Evolutionary conservation across 2,329 filamentous ascomycete species (phyloP), one percentile per base, ranked within the genome.

Genomic region (Colletotrichum sp.): DNA sequence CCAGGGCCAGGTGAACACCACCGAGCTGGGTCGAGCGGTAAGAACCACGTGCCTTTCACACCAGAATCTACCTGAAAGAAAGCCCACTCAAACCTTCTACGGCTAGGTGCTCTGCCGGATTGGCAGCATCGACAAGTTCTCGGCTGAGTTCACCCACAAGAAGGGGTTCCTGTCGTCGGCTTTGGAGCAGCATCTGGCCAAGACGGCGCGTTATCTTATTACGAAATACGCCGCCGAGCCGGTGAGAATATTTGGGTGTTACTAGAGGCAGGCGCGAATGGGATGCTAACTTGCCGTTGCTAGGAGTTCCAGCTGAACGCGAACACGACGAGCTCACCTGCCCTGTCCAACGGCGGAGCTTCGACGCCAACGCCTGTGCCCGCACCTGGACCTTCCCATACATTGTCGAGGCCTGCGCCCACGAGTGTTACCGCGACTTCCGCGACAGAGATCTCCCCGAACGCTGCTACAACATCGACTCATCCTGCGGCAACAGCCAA

Each of bases 1-100:
- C 2, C 28, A 34, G 4, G 77, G 77, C 2, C 64, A 75, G 39
- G 83, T 82, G 15, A 78, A 78, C 8, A 62, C 81, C 10, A 70
- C 82, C 16, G 78, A 80, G 3, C 81, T 87, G 32, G 81, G 82
- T 5, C 69, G 80, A 28, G 78, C 80, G 78, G 85, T 86, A 82
- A 67, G 77, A 55, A 36, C 16, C 44, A 32, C 39, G 49, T 82
- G 79, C 65, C 52, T 55, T 18, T 8, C 26, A 16, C 60, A 77
- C 64, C 65, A 36, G 30, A 44, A n/a, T 2, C 16, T 85, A 81
- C 44, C 44, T 64, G 75, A 24, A 30, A 62, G 60, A 30, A 55
- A 39, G 13, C 59, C 26, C 30, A 21, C 32, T 65, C 64, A 60
- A 76, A 34, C 44, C 8, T 44, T 26, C 13, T 16, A 9, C 21